phyloP scores from a whole-genome alignment of 2,329 filamentous ascomycete genomes.

The Fusarium foetens region DNA sequence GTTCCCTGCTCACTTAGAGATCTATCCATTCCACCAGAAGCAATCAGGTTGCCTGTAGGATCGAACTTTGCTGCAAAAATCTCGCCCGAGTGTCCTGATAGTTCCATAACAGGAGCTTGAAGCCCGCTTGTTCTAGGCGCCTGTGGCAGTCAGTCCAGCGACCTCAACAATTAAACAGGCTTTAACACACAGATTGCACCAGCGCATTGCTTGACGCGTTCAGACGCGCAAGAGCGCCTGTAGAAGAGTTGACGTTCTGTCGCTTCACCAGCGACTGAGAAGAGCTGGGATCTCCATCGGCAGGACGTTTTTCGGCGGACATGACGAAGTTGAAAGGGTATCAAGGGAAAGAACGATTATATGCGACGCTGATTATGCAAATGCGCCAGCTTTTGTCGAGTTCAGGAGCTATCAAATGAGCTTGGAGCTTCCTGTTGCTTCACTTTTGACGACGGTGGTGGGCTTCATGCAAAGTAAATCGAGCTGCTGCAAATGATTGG shows the following conservation, averaged over 20 bases:
- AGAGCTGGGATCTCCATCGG: slow-evolving; percentile 82
- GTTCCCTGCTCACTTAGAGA: slow-evolving; percentile 74
- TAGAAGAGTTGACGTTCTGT: slow-evolving; percentile 72
- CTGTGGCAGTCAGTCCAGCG: slow-evolving; percentile 57
- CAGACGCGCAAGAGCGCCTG: slow-evolving; percentile 60
- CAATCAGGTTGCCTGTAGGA: slow-evolving; percentile 85
- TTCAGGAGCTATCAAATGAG: slow-evolving; percentile 15
- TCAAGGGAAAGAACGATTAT: background rate
- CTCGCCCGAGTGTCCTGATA: slow-evolving; percentile 84
- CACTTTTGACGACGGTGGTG: slow-evolving; percentile 21
- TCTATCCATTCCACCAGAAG: slow-evolving; percentile 94
- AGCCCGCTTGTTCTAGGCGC: slow-evolving; percentile 82
- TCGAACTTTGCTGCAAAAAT: slow-evolving; percentile 93
- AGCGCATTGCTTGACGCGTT: slow-evolving; percentile 62
- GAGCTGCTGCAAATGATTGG: slow-evolving; percentile 43
- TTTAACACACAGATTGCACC: slow-evolving; percentile 60
- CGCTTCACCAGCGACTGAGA: slow-evolving; percentile 89
- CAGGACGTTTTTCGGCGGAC: slow-evolving; percentile 92
- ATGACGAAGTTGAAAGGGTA: slow-evolving; percentile 59
- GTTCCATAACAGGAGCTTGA: slow-evolving; percentile 92
- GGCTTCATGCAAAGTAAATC: slow-evolving; percentile 35
- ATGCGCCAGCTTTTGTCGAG: slow-evolving; percentile 8
- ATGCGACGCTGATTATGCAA: slow-evolving; percentile 19
- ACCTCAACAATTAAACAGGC: rapidly evolving
- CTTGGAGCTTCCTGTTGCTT: slow-evolving; percentile 28